phyloP scores from a whole-genome alignment of 768 basidiomycete species.

The Galerina marginata region DNA sequence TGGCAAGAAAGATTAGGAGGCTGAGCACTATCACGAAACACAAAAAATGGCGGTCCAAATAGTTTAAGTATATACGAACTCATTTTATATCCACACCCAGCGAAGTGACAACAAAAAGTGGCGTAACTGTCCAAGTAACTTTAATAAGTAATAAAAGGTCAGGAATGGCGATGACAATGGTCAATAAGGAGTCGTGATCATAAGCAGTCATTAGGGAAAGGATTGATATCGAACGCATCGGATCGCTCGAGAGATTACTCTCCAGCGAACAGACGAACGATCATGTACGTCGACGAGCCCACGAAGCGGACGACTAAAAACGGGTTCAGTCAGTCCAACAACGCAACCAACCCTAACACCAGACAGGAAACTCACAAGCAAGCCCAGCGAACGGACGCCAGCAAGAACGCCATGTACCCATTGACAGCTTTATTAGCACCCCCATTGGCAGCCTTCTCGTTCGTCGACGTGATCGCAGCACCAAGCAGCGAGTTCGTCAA shows the following conservation, averaged over 20 bases:
- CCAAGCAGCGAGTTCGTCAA: slow-evolving; percentile 84
- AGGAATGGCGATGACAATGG: no score
- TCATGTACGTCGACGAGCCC: slow-evolving; percentile 82
- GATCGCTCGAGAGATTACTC: slow-evolving; percentile 52
- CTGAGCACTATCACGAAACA: no score
- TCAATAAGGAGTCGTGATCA: no score
- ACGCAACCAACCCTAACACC: not conserved
- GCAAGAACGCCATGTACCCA: slow-evolving; percentile 88
- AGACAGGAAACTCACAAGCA: slow-evolving; percentile 62
- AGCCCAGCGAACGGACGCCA: slow-evolving; percentile 90
- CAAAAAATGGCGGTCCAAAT: no score
- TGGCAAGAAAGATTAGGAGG: no score
- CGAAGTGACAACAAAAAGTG: no score
- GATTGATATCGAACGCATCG: not conserved
- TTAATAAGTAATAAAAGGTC: no score
- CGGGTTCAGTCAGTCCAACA: not conserved
- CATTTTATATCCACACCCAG: no score
- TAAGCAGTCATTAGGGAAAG: not conserved
- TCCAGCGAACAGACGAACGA: slow-evolving; percentile 87
- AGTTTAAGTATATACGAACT: no score
- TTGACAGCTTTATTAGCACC: slow-evolving; percentile 63
- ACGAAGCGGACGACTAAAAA: slow-evolving; percentile 79
- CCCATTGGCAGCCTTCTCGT: slow-evolving; percentile 50
- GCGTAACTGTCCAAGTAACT: no score
- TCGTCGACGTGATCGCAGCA: slow-evolving; percentile 71